Evolutionary conservation across 129 eudicot genomes (phyloP).

Genomic region (Helianthus tuberosus): DNA sequence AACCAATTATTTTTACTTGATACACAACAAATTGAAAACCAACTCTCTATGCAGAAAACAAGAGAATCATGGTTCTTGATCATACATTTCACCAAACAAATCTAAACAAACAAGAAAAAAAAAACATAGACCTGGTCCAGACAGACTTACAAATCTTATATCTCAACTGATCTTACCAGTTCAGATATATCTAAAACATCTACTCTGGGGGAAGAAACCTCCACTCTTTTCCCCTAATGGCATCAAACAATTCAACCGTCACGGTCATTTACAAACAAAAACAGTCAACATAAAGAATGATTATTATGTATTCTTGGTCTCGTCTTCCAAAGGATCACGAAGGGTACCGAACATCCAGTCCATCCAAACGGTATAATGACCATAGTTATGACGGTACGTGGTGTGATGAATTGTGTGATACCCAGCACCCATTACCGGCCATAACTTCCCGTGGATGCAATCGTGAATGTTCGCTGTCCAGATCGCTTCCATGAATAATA

Average conservation of each 20-base stretch:
- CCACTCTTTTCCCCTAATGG: not conserved
- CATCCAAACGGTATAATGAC: constrained; percentile 91
- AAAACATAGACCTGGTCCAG: not conserved
- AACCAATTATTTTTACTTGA: not conserved
- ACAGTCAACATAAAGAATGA: not conserved
- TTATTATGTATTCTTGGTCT: constrained; percentile 55
- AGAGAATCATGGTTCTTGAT: not conserved
- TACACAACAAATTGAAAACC: not conserved
- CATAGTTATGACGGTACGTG: constrained; percentile 86
- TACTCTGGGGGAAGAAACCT: constrained; percentile 1
- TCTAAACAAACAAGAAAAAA: constrained; percentile 9
- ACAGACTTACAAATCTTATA: no score
- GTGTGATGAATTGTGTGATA: constrained; percentile 98
- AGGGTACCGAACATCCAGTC: constrained; percentile 98
- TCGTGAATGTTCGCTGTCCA: constrained; percentile 97
- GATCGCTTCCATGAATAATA: constrained; percentile 68
- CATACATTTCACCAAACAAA: constrained; percentile 8
- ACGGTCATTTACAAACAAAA: constrained; percentile 16
- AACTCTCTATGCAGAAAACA: not conserved
- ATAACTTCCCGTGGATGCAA: constrained; percentile 70
- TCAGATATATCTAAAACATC: not conserved
- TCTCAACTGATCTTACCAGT: not conserved
- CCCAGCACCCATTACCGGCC: constrained; percentile 99
- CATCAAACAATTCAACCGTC: not conserved
- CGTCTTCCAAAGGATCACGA: constrained; percentile 66